Evolutionary conservation across 169 alveolate species (phyloP), one percentile per base, ranked within the genome.

Genomic region (Amoebophrya sp.): DNA sequence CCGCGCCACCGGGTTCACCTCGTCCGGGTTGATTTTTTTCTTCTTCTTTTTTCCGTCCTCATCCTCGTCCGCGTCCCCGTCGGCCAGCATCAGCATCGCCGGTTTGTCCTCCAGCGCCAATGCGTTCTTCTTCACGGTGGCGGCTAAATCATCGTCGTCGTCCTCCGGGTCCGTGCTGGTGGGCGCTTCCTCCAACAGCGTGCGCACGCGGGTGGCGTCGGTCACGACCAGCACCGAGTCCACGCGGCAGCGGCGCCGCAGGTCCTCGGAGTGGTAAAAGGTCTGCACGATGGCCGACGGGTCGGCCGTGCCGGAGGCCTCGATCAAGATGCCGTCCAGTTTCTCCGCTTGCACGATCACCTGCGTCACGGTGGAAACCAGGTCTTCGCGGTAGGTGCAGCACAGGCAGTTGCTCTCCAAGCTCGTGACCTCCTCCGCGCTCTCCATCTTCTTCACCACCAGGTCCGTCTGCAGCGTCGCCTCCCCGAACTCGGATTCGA

Each of bases 161-260:
- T 47, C 66, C 29, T 18, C 18, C 7, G 29, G 66, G 66, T 47
- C 66, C 66, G 66, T 18, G 66, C 18, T 12, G 29, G 18, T 47
- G 66, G 7, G 66, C 66, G 7, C 66, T 18, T n/a, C n/a, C n/a
- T 41, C 54, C 23, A 41, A 12, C 54, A 7, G 54, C 54, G 54
- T 41, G 54, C 29, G 83, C 83, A 66, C 83, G 12, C 18, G 12
- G 32, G 1, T 25, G 12, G 83, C 83, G 83, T 66, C 35, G 32
- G 18, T 25, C 29, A 66, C 83, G 39, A 2, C 0, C 83, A 66
- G 35, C 2, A 66, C 18, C 7, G 32, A 2, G 83, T 66, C 83
- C 29, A 66, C 83, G 83, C 83, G 83, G 83, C 83, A 66, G 32
- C 83, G 83, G 32, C 83, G 83, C 38, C 83, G 83, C 83, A 66